Evolutionary conservation across 169 alveolate species (phyloP).

Genomic region (Babesia sp.): DNA sequence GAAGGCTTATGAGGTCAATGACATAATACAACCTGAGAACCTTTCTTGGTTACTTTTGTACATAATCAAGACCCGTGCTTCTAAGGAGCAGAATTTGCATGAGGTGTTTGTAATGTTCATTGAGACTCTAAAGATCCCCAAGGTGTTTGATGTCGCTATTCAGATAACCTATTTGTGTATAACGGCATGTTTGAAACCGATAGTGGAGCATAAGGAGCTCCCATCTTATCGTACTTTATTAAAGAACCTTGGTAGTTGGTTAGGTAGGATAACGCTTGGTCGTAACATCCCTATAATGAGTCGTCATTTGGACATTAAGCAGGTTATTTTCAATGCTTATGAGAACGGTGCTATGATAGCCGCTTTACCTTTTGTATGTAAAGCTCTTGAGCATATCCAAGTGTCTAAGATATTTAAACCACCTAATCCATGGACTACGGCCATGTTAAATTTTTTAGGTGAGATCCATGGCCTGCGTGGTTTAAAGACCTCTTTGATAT

Average conservation of each 20-base stretch:
- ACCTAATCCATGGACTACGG: constrained; percentile 93
- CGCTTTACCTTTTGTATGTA: constrained; percentile 86
- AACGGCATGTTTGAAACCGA: constrained; percentile 75
- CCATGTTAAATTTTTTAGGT: constrained; percentile 80
- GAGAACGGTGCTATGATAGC: constrained; percentile 82
- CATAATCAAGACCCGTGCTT: constrained; percentile 86
- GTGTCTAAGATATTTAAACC: constrained; percentile 82
- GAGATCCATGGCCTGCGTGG: constrained; percentile 83
- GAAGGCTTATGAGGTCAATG: constrained; percentile 76
- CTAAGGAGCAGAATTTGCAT: constrained; percentile 88
- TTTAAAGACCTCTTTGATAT: constrained; percentile 83
- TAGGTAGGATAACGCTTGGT: constrained; percentile 86
- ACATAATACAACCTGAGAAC: constrained; percentile 79
- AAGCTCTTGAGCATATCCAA: constrained; percentile 77
- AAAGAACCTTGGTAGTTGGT: constrained; percentile 89
- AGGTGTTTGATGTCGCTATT: constrained; percentile 75
- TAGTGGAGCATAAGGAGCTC: constrained; percentile 79
- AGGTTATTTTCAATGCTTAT: constrained; percentile 81
- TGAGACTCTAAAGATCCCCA: constrained; percentile 78
- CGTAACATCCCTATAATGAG: constrained; percentile 86
- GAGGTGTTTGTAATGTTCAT: constrained; percentile 83
- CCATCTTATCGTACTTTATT: constrained; percentile 84
- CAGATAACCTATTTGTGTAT: constrained; percentile 85
- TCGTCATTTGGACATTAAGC: constrained; percentile 85
- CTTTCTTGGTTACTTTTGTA: constrained; percentile 85